Evolutionary conservation across 768 basidiomycete species (phyloP).

Genomic region (Termitomyces sp.): DNA sequence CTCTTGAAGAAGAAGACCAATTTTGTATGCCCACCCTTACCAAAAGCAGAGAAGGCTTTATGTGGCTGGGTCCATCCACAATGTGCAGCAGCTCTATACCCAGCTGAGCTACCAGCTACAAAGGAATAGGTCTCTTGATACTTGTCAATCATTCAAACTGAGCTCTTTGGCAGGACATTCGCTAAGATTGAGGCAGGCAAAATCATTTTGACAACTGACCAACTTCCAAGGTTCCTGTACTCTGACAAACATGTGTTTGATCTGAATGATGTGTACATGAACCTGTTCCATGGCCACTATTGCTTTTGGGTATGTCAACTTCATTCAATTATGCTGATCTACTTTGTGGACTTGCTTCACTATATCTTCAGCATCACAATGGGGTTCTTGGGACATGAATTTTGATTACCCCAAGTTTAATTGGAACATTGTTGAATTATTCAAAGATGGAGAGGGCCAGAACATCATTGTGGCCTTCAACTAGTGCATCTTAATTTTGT

Average conservation of each 20-base stretch:
- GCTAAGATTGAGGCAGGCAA: slow-evolving; percentile 2
- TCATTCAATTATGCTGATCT: too few species aligned
- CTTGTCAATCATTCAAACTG: too few species aligned
- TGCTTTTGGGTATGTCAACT: not conserved
- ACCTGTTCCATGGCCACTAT: slow-evolving; percentile 2
- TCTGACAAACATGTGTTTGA: not conserved
- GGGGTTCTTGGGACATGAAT: slow-evolving; percentile 1
- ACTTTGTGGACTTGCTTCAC: slow-evolving; percentile 10
- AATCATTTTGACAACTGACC: not conserved
- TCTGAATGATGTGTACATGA: not conserved
- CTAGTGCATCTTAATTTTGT: not conserved
- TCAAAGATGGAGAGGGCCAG: slow-evolving; percentile 1
- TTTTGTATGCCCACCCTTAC: too few species aligned
- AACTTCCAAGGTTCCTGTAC: slow-evolving; percentile 12
- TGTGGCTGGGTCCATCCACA: too few species aligned
- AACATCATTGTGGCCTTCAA: too few species aligned
- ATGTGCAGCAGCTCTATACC: too few species aligned
- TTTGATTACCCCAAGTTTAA: slow-evolving; percentile 15
- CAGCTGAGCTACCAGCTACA: too few species aligned
- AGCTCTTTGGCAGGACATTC: too few species aligned
- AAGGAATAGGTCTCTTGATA: too few species aligned
- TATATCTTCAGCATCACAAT: slow-evolving; percentile 2
- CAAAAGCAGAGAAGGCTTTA: too few species aligned
- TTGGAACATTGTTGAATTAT: slow-evolving; percentile 7
- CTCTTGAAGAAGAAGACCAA: too few species aligned